phyloP scores from a whole-genome alignment of 768 basidiomycete species.

The Tulasnella sp. region DNA sequence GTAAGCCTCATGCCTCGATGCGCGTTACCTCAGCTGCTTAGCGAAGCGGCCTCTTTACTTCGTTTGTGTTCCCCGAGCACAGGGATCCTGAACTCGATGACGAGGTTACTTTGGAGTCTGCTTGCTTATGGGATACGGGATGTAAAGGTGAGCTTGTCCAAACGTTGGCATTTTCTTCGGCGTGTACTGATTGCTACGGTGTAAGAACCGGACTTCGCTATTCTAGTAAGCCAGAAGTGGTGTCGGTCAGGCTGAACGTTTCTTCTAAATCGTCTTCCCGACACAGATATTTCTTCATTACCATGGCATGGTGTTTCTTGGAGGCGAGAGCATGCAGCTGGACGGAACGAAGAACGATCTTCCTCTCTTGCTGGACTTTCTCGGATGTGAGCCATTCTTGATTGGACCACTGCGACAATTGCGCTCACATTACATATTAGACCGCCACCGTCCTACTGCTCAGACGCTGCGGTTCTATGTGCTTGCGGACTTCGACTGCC shows the following conservation, averaged over 20 bases:
- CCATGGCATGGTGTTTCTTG: background rate
- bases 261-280: background rate
- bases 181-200: background rate
- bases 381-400: background rate
- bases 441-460: constrained; percentile 6
- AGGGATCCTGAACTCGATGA: constrained; percentile 6
- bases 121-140: background rate
- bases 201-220: constrained; percentile 5
- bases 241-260: background rate
- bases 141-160: background rate
- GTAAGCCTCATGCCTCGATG: constrained; percentile 10
- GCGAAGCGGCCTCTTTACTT: constrained; percentile 5
- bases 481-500: constrained; percentile 1
- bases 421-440: background rate
- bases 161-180: background rate
- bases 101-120: background rate
- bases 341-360: constrained; percentile 15
- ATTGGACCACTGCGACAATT: background rate
- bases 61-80: constrained; percentile 3
- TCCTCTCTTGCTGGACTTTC: background rate
- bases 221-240: background rate
- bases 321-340: background rate
- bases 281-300: constrained; percentile 8
- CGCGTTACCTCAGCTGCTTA: background rate
- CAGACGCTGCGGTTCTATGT: background rate